Conservation (phyloP, 352 stramenopile species). For the Globisporangium iwayamae region DNA sequence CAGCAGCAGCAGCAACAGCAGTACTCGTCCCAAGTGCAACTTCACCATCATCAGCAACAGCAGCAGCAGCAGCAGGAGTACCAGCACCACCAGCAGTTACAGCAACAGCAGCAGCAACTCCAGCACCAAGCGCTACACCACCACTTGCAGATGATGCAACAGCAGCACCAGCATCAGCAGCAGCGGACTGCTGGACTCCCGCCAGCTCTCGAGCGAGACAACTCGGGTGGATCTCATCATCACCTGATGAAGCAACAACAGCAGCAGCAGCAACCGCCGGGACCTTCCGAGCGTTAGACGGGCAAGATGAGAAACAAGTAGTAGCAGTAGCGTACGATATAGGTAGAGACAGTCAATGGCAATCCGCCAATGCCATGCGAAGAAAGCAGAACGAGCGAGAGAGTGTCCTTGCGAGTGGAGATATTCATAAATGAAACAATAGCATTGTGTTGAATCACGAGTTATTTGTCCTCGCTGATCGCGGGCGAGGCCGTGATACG, state of each 20-base stretch:
- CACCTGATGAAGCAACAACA: slow-evolving; percentile 46
- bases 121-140: slow-evolving; percentile 49
- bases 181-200: slow-evolving; percentile 19
- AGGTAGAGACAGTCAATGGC: not conserved
- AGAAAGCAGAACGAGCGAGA: slow-evolving; percentile 10
- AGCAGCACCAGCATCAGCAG: slow-evolving; percentile 46
- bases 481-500: slow-evolving; percentile 70
- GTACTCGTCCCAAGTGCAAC: slow-evolving; percentile 28
- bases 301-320: not conserved
- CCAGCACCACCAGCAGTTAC: slow-evolving; percentile 41
- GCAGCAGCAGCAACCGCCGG: slow-evolving; percentile 23
- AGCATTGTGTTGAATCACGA: slow-evolving; percentile 1
- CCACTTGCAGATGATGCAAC: slow-evolving; percentile 38
- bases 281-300: slow-evolving; percentile 9
- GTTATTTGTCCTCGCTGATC: slow-evolving; percentile 51
- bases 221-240: slow-evolving; percentile 27
- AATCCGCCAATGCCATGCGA: not conserved
- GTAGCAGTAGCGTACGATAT: not conserved
- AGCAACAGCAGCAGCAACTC: slow-evolving; percentile 42
- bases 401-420: slow-evolving; percentile 16
- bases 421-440: slow-evolving; percentile 10
- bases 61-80: slow-evolving; percentile 43
- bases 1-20: slow-evolving; percentile 30
- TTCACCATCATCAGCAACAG: slow-evolving; percentile 37
- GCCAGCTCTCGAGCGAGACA: slow-evolving; percentile 14